A percentile compares a stretch with the other conserved stretches of the same genome.
Conservation (phyloP, 2,329 filamentous ascomycete genomes). For the Mariannaea sp. region DNA sequence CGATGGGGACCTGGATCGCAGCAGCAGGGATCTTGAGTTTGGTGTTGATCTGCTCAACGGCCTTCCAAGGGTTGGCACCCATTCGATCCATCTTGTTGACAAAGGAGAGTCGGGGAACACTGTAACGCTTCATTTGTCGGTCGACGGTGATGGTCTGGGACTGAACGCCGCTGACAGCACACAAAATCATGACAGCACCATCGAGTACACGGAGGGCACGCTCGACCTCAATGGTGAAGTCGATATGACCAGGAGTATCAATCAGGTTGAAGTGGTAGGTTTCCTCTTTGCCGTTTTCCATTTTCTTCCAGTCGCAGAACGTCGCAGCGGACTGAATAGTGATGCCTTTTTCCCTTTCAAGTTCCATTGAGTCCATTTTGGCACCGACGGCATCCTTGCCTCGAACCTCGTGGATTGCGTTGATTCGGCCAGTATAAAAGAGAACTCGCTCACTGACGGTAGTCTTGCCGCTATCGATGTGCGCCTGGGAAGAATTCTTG, state of each 20-base stretch:
- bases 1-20: slow-evolving; percentile 93
- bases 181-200: slow-evolving; percentile 97
- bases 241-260: slow-evolving; percentile 97
- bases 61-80: slow-evolving; percentile 97
- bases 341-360: slow-evolving; percentile 97
- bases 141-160: slow-evolving; percentile 98
- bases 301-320: slow-evolving; percentile 96
- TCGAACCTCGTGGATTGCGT: slow-evolving; percentile 94
- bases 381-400: slow-evolving; percentile 93
- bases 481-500: slow-evolving; percentile 62
- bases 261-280: slow-evolving; percentile 98
- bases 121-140: slow-evolving; percentile 97
- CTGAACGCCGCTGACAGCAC: slow-evolving; percentile 95
- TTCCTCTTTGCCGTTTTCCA: slow-evolving; percentile 80
- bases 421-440: slow-evolving; percentile 97
- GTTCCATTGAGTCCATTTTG: slow-evolving; percentile 99
- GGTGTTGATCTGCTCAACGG: slow-evolving; percentile 94
- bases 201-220: slow-evolving; percentile 92
- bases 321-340: slow-evolving; percentile 98
- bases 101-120: slow-evolving; percentile 92
- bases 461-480: slow-evolving; percentile 98
- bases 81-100: slow-evolving; percentile 99
- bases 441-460: slow-evolving; percentile 95
- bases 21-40: slow-evolving; percentile 94
- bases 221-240: slow-evolving; percentile 99